A percentile compares a stretch with the other conserved stretches of the same genome.
Evolutionary conservation across 177 flowering plant genomes (phyloP).

Genomic region (Vitis hybrid): DNA sequence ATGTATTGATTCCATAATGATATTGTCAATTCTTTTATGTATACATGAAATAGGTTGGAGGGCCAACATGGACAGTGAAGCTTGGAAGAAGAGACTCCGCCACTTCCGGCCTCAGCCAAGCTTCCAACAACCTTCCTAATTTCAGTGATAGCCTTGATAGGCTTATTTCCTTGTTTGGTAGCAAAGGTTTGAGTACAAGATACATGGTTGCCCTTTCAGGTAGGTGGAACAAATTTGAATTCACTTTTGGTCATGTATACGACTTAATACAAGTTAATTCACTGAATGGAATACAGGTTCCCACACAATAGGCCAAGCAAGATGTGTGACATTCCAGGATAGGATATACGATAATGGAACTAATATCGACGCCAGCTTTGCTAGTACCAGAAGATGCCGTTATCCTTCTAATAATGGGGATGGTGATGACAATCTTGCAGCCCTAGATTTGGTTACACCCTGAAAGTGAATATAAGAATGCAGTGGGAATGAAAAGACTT

Average conservation of each 20-base stretch:
- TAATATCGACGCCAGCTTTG: conserved; percentile 24
- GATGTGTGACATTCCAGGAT: conserved; percentile 18
- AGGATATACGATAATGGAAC: conserved; percentile 17
- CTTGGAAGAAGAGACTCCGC: conserved; percentile 47
- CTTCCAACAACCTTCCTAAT: conserved; percentile 23
- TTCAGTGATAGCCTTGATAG: conserved; percentile 10
- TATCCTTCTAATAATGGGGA: conserved; percentile 14
- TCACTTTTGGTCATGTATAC: too few species aligned
- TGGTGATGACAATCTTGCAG: conserved; percentile 17
- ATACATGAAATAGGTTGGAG: conserved; percentile 15
- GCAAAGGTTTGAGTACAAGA: conserved; percentile 27
- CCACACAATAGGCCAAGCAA: conserved; percentile 30
- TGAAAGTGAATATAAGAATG: too few species aligned
- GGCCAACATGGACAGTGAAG: conserved; percentile 41
- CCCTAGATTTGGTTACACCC: conserved; percentile 44
- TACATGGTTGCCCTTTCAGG: conserved; percentile 30
- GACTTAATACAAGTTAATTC: background rate
- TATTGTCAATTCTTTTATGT: too few species aligned
- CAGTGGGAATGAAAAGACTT: too few species aligned
- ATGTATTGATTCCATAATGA: too few species aligned
- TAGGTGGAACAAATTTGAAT: too few species aligned
- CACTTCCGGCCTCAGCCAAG: conserved; percentile 22
- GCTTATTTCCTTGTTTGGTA: conserved; percentile 21
- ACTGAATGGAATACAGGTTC: conserved; percentile 20
- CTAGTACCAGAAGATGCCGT: conserved; percentile 10